Evolutionary conservation across 176 grass and related monocot genomes (phyloP).

Genomic region (Neostapfia colusana): DNA sequence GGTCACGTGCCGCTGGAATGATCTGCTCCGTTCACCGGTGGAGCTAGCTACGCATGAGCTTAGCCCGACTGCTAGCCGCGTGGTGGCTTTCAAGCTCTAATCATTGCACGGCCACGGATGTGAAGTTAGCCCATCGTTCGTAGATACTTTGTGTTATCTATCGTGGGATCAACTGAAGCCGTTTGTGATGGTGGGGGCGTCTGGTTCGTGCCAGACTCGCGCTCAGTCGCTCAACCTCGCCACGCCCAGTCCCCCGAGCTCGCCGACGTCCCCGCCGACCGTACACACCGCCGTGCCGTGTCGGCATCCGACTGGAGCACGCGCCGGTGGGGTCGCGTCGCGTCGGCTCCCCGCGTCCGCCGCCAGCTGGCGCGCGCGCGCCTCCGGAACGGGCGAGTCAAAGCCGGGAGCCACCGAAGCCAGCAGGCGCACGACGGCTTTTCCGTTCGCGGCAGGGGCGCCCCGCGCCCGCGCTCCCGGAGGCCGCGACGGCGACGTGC

Average conservation of each 20-base stretch:
- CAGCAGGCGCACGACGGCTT: background rate
- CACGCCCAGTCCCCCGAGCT: no score
- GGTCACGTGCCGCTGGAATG: background rate
- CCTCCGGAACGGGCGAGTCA: conserved; percentile 33
- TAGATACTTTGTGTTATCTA: conserved; percentile 16
- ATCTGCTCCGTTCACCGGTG: background rate
- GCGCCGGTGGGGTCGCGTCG: background rate
- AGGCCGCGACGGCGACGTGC: conserved; percentile 5
- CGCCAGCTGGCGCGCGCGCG: background rate
- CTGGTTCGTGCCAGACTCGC: no score
- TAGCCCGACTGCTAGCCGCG: no score
- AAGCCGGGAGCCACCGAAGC: background rate
- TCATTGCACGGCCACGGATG: conserved; percentile 25
- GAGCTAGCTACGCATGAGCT: background rate
- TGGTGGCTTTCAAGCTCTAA: conserved; percentile 18
- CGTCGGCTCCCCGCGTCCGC: background rate
- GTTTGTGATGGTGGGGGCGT: no score
- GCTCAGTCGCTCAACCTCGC: no score
- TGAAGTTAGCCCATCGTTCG: background rate
- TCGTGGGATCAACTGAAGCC: no score
- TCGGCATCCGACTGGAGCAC: background rate
- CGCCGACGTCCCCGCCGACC: no score
- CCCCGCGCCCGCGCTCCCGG: background rate
- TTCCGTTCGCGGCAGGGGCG: conserved; percentile 7
- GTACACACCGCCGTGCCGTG: background rate